These are phyloP conservation scores for Cicer judaicum DNA, from an alignment of 306 rosid genomes.

Conservation along the genomic window DNA sequence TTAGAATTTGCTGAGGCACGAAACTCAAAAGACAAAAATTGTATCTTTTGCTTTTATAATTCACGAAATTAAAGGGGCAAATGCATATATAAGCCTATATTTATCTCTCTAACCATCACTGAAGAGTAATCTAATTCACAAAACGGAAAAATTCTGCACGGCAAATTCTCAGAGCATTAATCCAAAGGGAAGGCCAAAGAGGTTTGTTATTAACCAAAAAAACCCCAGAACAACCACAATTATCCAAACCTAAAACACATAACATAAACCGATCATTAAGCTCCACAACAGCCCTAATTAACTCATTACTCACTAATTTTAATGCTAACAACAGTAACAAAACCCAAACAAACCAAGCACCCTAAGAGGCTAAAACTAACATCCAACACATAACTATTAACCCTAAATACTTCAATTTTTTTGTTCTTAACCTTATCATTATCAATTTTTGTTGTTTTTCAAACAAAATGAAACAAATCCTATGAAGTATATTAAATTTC, in stretches of 20 bases:
- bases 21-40: neutral
- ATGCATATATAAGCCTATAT: neutral
- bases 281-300: constrained; percentile 22
- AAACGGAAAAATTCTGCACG: neutral
- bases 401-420: constrained; percentile 14
- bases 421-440: too few species aligned
- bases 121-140: neutral
- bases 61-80: neutral
- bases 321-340: neutral
- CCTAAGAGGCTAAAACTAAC: neutral
- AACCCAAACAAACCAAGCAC: constrained; percentile 34
- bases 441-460: neutral
- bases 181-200: neutral
- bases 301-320: constrained; percentile 6
- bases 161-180: neutral
- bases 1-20: neutral
- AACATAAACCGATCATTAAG: constrained; percentile 10
- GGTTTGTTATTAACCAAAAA: neutral
- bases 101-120: neutral
- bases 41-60: neutral
- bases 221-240: neutral
- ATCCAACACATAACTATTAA: neutral
- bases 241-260: constrained; percentile 15
- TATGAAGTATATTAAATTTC: constrained; percentile 12
- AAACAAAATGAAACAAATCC: neutral